Conservation (phyloP, 495 filamentous ascomycete genomes). For the Neurospora sublineolata region DNA sequence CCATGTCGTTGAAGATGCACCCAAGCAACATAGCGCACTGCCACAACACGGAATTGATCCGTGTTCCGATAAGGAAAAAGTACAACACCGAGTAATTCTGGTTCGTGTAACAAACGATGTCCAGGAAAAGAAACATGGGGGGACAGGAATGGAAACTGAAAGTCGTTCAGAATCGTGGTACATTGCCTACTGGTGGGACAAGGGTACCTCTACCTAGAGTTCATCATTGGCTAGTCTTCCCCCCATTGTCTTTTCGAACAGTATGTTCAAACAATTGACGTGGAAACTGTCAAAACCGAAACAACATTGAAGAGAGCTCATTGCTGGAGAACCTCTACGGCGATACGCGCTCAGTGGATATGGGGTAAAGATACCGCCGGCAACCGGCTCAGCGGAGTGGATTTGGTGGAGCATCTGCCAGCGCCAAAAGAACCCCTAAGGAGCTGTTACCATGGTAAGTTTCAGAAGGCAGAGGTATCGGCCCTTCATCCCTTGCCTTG, state of each 20-base stretch:
- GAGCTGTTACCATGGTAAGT: not conserved
- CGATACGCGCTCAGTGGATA: not conserved
- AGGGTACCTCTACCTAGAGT: too few species aligned
- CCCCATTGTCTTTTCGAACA: too few species aligned
- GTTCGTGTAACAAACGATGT: not conserved
- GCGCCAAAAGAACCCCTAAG: not conserved
- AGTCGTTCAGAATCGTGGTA: too few species aligned
- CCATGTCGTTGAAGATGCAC: not conserved
- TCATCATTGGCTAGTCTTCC: too few species aligned
- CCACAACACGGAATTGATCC: not conserved
- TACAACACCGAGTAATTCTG: not conserved
- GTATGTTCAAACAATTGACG: too few species aligned
- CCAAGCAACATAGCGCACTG: not conserved
- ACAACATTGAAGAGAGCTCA: not conserved
- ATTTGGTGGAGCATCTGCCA: not conserved
- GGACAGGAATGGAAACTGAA: not conserved
- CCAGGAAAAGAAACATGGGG: not conserved
- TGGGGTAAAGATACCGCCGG: not conserved
- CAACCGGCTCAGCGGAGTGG: not conserved
- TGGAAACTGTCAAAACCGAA: too few species aligned
- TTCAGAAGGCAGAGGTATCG: not conserved
- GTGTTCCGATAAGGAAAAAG: not conserved
- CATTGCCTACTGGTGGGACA: too few species aligned
- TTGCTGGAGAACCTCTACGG: not conserved
- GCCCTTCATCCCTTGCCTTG: not conserved